These are phyloP conservation scores for California macrophylla DNA, from an alignment of 441 rosid species.

Conservation along the genomic window DNA sequence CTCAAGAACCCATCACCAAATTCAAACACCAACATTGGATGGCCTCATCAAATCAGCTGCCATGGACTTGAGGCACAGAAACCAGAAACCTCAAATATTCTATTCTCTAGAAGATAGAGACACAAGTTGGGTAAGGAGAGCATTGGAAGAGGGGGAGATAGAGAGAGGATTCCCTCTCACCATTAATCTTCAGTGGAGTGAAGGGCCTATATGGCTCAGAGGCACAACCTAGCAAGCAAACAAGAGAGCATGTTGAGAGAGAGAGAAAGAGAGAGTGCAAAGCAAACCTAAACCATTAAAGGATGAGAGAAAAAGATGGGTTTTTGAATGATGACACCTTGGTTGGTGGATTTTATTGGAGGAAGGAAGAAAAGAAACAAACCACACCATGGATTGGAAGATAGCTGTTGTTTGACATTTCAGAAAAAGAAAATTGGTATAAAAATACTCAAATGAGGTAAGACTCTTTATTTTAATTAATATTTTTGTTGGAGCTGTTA, in stretches of 20 bases:
- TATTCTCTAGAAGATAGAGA: slow-evolving; percentile 13
- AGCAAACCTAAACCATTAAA: slow-evolving; percentile 36
- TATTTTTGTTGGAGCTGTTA: not conserved
- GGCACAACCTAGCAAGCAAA: slow-evolving; percentile 59
- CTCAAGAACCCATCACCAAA: slow-evolving; percentile 25
- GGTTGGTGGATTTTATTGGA: slow-evolving; percentile 25
- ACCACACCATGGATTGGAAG: slow-evolving; percentile 24
- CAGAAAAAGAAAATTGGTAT: not conserved
- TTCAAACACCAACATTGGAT: slow-evolving; percentile 24
- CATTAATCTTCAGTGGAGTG: slow-evolving; percentile 46
- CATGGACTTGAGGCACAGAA: slow-evolving; percentile 7
- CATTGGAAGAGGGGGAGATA: slow-evolving; percentile 27
- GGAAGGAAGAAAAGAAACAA: slow-evolving; percentile 20
- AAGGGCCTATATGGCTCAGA: slow-evolving; percentile 54
- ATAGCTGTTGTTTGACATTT: slow-evolving; percentile 17
- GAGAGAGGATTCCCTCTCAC: slow-evolving; percentile 25
- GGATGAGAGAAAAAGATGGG: slow-evolving; percentile 14
- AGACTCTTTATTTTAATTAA: not conserved
- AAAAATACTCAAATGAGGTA: not conserved
- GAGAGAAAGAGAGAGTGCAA: slow-evolving; percentile 21
- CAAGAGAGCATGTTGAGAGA: slow-evolving; percentile 22
- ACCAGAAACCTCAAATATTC: slow-evolving; percentile 21
- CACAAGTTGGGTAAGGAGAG: slow-evolving; percentile 24
- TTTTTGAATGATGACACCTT: slow-evolving; percentile 26
- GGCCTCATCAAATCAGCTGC: slow-evolving; percentile 14